phyloP scores from a whole-genome alignment of 805 yeast species.

The Candida pseudoglaebosa region DNA sequence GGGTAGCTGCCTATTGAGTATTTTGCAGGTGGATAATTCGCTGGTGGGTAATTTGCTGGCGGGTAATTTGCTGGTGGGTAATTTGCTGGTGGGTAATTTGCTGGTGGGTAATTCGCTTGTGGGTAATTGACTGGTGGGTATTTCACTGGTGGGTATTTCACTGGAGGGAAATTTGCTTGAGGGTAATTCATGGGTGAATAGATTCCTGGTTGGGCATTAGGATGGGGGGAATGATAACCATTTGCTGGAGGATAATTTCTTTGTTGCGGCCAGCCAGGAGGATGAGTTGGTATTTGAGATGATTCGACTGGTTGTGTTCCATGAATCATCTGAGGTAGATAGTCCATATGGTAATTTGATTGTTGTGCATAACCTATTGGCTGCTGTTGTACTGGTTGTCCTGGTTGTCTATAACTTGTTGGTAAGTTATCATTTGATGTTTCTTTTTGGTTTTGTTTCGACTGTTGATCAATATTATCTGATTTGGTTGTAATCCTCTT shows the following conservation, averaged over 20 bases:
- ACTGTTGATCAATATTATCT: slow-evolving; percentile 1
- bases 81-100: neutral
- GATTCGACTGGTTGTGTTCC: no score
- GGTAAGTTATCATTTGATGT: slow-evolving; percentile 4
- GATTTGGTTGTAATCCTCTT: neutral
- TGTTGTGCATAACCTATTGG: neutral
- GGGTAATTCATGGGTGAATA: no score
- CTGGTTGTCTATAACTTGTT: slow-evolving; percentile 2
- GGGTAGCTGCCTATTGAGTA: neutral
- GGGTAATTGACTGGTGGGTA: slow-evolving; percentile 1
- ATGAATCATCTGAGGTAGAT: neutral
- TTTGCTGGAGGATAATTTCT: neutral
- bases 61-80: slow-evolving; percentile 4
- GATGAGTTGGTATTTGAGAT: neutral
- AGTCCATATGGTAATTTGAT: neutral
- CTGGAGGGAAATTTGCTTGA: no score
- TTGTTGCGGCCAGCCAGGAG: neutral
- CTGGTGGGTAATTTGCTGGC: neutral
- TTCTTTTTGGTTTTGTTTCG: slow-evolving; percentile 1
- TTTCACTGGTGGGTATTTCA: no score
- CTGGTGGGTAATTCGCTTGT: no score
- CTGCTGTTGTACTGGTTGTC: slow-evolving; percentile 1
- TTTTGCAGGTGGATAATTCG: slow-evolving; percentile 4
- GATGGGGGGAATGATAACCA: no score
- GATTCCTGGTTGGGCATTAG: no score